A percentile compares a stretch with the other conserved stretches of the same genome.
Conservation (phyloP, 257 asterid genomes). For the Plantago major region DNA sequence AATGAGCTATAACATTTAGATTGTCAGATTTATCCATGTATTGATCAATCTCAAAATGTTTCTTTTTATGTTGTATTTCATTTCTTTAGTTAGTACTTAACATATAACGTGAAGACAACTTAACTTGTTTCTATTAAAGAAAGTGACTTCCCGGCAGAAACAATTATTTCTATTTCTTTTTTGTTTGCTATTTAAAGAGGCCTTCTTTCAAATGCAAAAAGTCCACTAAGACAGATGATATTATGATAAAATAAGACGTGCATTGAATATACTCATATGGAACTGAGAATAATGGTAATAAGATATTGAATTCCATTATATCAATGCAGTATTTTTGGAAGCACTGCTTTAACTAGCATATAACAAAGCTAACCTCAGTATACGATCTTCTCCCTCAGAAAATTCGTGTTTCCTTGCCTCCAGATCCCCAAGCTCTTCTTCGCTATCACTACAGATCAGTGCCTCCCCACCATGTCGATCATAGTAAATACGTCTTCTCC, state of each 20-base stretch:
- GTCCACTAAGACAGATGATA: not conserved
- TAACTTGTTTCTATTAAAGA: not conserved
- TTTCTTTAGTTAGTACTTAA: too few relatives aligned
- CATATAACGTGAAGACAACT: too few relatives aligned
- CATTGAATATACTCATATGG: not conserved
- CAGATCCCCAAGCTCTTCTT: constrained; percentile 64
- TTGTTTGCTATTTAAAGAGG: not conserved
- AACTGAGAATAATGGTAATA: too few relatives aligned
- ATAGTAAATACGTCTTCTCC: constrained; percentile 88
- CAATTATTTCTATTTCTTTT: not conserved
- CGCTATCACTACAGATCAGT: constrained; percentile 93
- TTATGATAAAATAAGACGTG: not conserved
- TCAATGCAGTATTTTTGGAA: not conserved
- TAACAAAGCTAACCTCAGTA: constrained; percentile 52
- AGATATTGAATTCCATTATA: not conserved
- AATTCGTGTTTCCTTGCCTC: constrained; percentile 67
- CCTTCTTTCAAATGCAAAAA: not conserved
- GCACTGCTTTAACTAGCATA: not conserved
- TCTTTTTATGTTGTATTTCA: too few relatives aligned
- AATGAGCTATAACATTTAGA: too few relatives aligned
- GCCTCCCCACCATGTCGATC: constrained; percentile 91
- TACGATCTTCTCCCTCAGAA: constrained; percentile 79
- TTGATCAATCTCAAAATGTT: too few relatives aligned
- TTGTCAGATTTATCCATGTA: too few relatives aligned
- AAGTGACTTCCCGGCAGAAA: not conserved